A percentile compares a stretch with the other conserved stretches of the same genome.
Conservation (phyloP, 2,329 filamentous ascomycete genomes). For the Leptographium wingfieldii region DNA sequence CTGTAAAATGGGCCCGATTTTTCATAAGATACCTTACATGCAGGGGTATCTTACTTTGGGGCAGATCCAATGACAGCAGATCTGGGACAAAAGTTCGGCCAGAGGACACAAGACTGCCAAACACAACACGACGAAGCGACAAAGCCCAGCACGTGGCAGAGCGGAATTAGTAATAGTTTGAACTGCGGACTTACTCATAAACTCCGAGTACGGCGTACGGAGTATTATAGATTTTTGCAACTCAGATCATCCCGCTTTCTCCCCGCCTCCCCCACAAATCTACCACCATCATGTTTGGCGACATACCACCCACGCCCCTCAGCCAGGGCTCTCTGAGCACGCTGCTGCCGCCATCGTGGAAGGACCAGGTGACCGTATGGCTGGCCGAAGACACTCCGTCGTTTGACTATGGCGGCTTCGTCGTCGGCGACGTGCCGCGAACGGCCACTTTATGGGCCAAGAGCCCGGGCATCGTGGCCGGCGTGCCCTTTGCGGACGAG, state of each 20-base stretch:
- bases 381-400: slow-evolving; percentile 92
- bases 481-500: slow-evolving; percentile 89
- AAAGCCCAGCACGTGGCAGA: neutral
- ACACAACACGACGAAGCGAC: neutral
- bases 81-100: neutral
- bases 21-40: too few relatives aligned
- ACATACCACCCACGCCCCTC: slow-evolving; percentile 4
- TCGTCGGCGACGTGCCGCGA: slow-evolving; percentile 61
- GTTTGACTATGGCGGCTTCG: slow-evolving; percentile 94
- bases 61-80: neutral
- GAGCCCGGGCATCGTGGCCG: slow-evolving; percentile 70
- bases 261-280: neutral
- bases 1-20: too few relatives aligned
- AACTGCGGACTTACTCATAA: too few relatives aligned
- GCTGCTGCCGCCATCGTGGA: slow-evolving; percentile 77
- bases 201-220: too few relatives aligned
- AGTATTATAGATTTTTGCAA: neutral
- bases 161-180: too few relatives aligned
- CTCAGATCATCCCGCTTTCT: too few relatives aligned
- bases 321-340: slow-evolving; percentile 38
- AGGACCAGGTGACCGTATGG: slow-evolving; percentile 68
- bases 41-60: too few relatives aligned
- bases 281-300: neutral
- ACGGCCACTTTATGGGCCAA: slow-evolving; percentile 58
- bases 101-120: neutral